Evolutionary conservation across 768 basidiomycete genomes (phyloP).

Genomic region (Udeniomyces megalosporus): DNA sequence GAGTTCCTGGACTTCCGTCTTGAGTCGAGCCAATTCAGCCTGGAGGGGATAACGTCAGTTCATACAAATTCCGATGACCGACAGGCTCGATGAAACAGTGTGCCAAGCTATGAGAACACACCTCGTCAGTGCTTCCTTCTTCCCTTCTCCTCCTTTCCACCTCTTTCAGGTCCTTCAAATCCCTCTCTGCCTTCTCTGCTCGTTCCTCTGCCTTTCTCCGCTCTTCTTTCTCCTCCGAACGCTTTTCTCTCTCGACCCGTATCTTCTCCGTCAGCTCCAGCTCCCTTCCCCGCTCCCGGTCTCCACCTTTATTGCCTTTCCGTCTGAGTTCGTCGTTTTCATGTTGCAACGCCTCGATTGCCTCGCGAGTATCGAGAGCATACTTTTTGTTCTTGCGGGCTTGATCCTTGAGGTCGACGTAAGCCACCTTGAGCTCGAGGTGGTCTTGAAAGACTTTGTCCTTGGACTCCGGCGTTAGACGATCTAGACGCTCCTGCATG

Average conservation of each 20-base stretch:
- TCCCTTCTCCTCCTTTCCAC: constrained; percentile 17
- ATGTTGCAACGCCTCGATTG: constrained; percentile 38
- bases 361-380: constrained; percentile 45
- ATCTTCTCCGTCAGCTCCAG: neutral
- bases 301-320: neutral
- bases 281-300: neutral
- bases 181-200: constrained; percentile 47
- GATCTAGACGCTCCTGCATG: constrained; percentile 76
- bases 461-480: constrained; percentile 80
- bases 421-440: constrained; percentile 80
- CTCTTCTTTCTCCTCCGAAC: constrained; percentile 44
- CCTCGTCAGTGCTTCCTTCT: constrained; percentile 44
- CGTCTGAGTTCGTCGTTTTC: constrained; percentile 23
- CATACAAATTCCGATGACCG: neutral
- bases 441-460: constrained; percentile 84
- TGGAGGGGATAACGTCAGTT: neutral
- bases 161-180: constrained; percentile 45
- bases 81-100: too few relatives aligned
- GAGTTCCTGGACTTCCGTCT: constrained; percentile 46
- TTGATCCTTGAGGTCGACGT: constrained; percentile 74
- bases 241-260: neutral
- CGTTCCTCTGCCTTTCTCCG: constrained; percentile 32
- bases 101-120: constrained; percentile 63
- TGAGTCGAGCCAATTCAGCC: constrained; percentile 53
- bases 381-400: constrained; percentile 84